Conservation (phyloP, 371 early-diverging fungal genomes). For the Apophysomyces elegans region DNA sequence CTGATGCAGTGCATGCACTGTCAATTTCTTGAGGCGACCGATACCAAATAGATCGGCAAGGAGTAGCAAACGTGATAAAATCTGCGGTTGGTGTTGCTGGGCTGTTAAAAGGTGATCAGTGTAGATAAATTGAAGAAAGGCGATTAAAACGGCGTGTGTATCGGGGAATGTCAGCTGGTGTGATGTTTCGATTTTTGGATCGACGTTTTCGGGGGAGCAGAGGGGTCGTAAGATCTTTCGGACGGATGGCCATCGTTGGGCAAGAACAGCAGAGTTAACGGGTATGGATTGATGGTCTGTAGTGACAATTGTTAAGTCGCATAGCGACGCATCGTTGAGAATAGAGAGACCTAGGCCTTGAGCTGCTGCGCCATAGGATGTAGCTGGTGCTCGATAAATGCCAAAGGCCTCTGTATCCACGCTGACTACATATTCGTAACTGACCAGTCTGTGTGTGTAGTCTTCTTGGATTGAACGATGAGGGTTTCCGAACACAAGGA, state of each 20-base stretch:
- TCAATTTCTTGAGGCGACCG: conserved; percentile 56
- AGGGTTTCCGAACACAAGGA: conserved; percentile 76
- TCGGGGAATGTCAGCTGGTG: conserved; percentile 53
- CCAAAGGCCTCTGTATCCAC: conserved; percentile 72
- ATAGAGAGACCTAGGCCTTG: conserved; percentile 63
- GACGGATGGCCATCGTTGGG: conserved; percentile 69
- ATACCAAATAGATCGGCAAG: conserved; percentile 60
- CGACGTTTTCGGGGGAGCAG: conserved; percentile 15
- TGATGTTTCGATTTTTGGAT: conserved; percentile 12
- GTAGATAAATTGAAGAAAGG: conserved; percentile 69
- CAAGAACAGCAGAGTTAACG: conserved; percentile 67
- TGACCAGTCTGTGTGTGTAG: conserved; percentile 70
- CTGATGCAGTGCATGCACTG: conserved; percentile 58
- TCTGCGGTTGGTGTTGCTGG: conserved; percentile 55
- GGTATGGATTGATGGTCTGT: conserved; percentile 56
- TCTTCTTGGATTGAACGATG: conserved; percentile 64
- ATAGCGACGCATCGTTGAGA: conserved; percentile 55
- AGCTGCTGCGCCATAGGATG: conserved; percentile 35
- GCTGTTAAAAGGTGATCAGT: conserved; percentile 66
- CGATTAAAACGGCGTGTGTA: conserved; percentile 56
- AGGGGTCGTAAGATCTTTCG: conserved; percentile 25
- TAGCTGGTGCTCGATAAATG: conserved; percentile 48
- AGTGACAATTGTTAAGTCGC: conserved; percentile 60
- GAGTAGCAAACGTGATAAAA: conserved; percentile 60
- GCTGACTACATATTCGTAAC: conserved; percentile 61